A percentile compares a stretch with the other conserved stretches of the same genome.
Evolutionary conservation across 495 filamentous ascomycete species (phyloP).

Genomic region (Glonium stellatum): DNA sequence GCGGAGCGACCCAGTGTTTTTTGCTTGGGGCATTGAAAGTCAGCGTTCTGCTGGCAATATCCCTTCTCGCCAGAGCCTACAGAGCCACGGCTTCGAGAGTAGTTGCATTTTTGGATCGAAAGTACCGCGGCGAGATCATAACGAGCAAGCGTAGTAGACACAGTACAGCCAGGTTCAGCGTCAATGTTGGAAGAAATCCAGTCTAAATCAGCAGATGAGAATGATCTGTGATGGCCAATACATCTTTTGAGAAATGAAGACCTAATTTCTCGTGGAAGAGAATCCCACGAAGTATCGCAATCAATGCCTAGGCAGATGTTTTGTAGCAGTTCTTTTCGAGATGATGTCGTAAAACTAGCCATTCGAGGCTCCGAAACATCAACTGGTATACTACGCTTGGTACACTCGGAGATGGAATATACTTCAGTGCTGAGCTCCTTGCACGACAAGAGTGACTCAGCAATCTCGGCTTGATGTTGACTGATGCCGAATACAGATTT

Average conservation of each 20-base stretch:
- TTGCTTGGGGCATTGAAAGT: conserved; percentile 23
- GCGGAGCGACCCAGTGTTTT: conserved; percentile 18
- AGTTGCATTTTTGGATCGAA: conserved; percentile 25
- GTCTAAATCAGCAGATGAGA: conserved; percentile 21
- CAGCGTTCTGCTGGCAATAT: conserved; percentile 19
- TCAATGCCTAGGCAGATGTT: conserved; percentile 33
- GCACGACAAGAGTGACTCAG: conserved; percentile 42
- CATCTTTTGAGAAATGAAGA: conserved; percentile 27
- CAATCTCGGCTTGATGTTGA: conserved; percentile 45
- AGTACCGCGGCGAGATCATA: conserved; percentile 33
- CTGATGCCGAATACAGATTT: conserved; percentile 45
- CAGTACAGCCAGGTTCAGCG: conserved; percentile 25
- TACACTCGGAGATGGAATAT: conserved; percentile 26
- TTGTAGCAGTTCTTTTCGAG: conserved; percentile 23
- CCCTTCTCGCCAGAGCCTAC: conserved; percentile 16
- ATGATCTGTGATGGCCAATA: conserved; percentile 19
- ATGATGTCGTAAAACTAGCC: conserved; percentile 12
- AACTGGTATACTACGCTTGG: conserved; percentile 23
- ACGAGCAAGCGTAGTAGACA: conserved; percentile 24
- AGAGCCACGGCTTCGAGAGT: conserved; percentile 18
- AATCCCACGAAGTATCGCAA: conserved; percentile 32
- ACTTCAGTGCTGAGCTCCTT: conserved; percentile 7
- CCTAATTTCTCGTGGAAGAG: conserved; percentile 26
- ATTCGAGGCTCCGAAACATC: background rate
- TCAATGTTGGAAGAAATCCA: conserved; percentile 29